Base-by-base conservation (phyloP, 2,329 filamentous ascomycete species). In the Penicillium expansum region DNA sequence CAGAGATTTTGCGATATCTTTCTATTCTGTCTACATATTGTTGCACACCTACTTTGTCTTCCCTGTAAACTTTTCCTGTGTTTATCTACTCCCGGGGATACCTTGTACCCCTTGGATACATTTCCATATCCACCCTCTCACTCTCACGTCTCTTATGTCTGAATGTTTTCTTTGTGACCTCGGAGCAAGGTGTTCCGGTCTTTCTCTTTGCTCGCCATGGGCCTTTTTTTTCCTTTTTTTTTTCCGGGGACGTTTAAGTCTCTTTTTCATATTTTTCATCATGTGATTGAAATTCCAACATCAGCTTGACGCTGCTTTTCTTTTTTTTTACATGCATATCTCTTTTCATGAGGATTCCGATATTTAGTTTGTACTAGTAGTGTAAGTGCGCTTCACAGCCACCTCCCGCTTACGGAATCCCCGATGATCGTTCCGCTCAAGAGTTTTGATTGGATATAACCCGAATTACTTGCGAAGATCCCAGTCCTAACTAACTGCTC, bases 71-170 rank as follows among this genome's bases (percentile, higher is more conserved):
- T 55, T 57, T 38, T 59, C 60, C 48, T 56, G 56, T 62, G 49
- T 52, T 56, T 53, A 44, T 60, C 44, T 52, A 53, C 37, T 49
- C 27, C 55, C 10, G 24, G 37, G 44, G 30, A 39, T 37, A 33
- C 30, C 20, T 41, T 41, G 35, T 47, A 54, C 58, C 60, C 51
- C 52, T 55, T 53, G 63, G 57, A 59, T 58, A 53, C 63, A 57
- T 56, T 55, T 49, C 33, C 59, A 61, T 60, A 53, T 51, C 53
- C 58, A 57, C 59, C 59, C 44, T 27, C 55, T 64, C 47, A 61
- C 60, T 30, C 56, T 64, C 45, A 61, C 60, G 63, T 67, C 63
- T 65, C 64, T 66, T 68, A 66, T 68, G 63, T 61, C 60, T 50
- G 58, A 57, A 54, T 52, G 47, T 49, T 61, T 59, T 48, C 18